Evolutionary conservation across 192 early-diverging fungal genomes (phyloP), one percentile per base, ranked within the genome.

Genomic region (Funneliformis geosporum): DNA sequence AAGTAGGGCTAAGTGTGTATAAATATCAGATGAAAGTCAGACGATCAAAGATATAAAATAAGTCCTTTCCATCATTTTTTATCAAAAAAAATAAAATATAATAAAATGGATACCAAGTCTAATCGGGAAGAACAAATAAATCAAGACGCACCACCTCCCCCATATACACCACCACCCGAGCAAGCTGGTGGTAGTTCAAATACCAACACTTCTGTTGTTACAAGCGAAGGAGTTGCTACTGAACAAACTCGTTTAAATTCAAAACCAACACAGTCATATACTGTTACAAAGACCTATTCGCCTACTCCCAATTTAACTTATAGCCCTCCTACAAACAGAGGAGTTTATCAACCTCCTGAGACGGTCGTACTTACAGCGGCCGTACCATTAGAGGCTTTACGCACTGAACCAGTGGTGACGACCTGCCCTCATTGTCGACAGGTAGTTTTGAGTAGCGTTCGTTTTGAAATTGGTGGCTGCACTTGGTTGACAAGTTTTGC

Each of bases 361-460:
- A 74, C 73, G 4, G 73, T 74, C 38, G 12, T 74, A 55, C n/a
- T 60, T n/a, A 25, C 46, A 2, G 27, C 73, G 4, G 46, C 50
- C 5, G 74, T 76, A 8, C 25, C 39, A n/a, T 27, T 76, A 33
- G 6, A 16, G 1, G 74, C 27, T 25, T 39, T 76, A 62, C 39
- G 44, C 14, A 43, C 33, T 40, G 4, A 60, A 21, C 74, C 74
- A 18, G 28, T 23, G 6, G 16, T 76, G 14, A 76, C 74, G 4
- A 23, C 5, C 40, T 76, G 60, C 62, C 74, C 74, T 40, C 74
- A 76, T 39, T 76, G 74, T 43, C 33, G 40, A 21, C 38, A 8
- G 25, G 25, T 60, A 43, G 74, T 76, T 16, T 62, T 76, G 25
- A 76, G 59, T 43, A 11, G 4, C 5, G 42, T 60, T 18, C 16